A percentile compares a stretch with the other conserved stretches of the same genome.
Evolutionary conservation across 768 basidiomycete species (phyloP).

Genomic region (Lenzites betulinus): DNA sequence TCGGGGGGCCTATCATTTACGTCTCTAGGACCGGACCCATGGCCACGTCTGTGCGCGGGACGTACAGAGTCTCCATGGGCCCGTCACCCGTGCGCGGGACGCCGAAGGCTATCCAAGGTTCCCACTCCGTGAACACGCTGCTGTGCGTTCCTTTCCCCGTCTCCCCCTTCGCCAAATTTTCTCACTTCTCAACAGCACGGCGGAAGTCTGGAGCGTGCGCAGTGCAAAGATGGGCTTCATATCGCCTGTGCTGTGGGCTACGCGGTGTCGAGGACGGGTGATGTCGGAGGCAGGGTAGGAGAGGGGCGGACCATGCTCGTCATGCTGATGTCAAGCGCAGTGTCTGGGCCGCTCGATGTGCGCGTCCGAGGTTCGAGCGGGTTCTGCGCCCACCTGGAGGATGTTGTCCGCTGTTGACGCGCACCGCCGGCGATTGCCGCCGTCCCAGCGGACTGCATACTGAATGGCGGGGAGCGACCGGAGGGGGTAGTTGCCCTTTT

Average conservation of each 20-base stretch:
- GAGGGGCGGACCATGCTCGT: constrained; percentile 8
- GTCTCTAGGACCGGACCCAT: constrained; percentile 1
- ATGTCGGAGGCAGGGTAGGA: neutral
- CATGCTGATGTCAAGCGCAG: constrained; percentile 13
- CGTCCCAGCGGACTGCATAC: neutral
- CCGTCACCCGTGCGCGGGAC: neutral
- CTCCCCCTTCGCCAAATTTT: neutral
- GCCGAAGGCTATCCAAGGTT: constrained; percentile 5
- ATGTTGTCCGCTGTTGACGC: constrained; percentile 12
- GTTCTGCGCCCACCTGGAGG: constrained; percentile 5
- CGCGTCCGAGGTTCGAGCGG: constrained; percentile 6
- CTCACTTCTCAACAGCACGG: neutral
- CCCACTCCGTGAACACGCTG: constrained; percentile 14
- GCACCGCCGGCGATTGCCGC: constrained; percentile 21
- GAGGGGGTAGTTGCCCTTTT: constrained; percentile 17
- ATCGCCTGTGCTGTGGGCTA: neutral
- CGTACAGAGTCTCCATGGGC: constrained; percentile 1
- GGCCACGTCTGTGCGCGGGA: neutral
- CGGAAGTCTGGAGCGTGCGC: neutral
- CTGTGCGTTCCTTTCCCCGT: constrained; percentile 4
- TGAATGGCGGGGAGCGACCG: constrained; percentile 2
- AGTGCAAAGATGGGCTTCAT: constrained; percentile 3
- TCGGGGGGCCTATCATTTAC: constrained; percentile 6
- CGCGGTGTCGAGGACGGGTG: constrained; percentile 2
- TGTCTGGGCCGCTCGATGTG: constrained; percentile 6